These are phyloP conservation scores for Epichloe aotearoae DNA, from an alignment of 2,329 filamentous ascomycete genomes.

Conservation along the genomic window DNA sequence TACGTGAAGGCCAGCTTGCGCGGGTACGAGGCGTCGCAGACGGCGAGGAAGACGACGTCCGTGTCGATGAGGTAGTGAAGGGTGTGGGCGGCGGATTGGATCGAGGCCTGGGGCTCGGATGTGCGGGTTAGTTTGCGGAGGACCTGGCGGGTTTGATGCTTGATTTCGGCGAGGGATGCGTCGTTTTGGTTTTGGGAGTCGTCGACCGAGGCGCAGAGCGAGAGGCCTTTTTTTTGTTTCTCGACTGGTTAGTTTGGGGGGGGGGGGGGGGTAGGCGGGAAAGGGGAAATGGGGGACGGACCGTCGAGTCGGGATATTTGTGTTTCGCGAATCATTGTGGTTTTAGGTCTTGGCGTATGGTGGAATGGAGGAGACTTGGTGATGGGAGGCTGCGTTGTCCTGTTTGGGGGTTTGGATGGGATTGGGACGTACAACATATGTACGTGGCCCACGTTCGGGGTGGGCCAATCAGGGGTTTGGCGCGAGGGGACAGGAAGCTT, in stretches of 20 bases:
- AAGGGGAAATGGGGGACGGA: conserved; percentile 21
- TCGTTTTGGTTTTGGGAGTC: conserved; percentile 36
- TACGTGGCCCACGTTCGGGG: not conserved
- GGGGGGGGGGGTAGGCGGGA: too few relatives aligned
- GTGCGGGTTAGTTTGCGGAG: conserved; percentile 79
- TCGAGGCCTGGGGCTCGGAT: conserved; percentile 79
- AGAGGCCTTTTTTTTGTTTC: conserved; percentile 50
- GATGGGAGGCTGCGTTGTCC: not conserved
- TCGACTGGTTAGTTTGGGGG: too few relatives aligned
- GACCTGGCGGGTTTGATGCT: conserved; percentile 80
- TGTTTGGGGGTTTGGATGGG: too few relatives aligned
- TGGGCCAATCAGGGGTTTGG: conserved; percentile 9
- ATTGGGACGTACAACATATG: not conserved
- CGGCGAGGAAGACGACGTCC: conserved; percentile 81
- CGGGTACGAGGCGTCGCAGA: conserved; percentile 87
- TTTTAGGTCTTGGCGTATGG: not conserved
- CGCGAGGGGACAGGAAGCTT: not conserved
- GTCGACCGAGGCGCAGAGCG: conserved; percentile 89
- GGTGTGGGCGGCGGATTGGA: conserved; percentile 71
- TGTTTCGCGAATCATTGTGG: conserved; percentile 72
- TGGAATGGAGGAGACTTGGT: not conserved
- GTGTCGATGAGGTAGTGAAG: conserved; percentile 82
- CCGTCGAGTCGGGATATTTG: conserved; percentile 91
- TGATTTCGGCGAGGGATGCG: conserved; percentile 71
- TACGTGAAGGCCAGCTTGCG: conserved; percentile 98